A percentile compares a stretch with the other conserved stretches of the same genome.
Evolutionary conservation across 2,329 filamentous ascomycete genomes (phyloP).

Genomic region (Erysiphe neolycopersici): DNA sequence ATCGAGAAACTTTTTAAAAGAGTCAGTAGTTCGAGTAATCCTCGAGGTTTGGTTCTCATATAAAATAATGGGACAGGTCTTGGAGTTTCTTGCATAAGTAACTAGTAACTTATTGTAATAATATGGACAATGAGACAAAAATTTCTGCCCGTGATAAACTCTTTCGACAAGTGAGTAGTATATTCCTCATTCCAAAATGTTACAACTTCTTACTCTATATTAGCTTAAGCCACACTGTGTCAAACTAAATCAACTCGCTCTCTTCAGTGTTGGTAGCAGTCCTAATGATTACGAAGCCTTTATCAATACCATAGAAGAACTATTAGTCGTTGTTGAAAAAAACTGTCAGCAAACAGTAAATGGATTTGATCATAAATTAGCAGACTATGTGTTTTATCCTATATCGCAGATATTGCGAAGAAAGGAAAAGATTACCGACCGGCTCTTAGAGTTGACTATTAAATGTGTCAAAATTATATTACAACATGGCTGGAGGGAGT

Average conservation of each 20-base stretch:
- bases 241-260: constrained; percentile 28
- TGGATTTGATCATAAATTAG: constrained; percentile 50
- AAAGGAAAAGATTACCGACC: constrained; percentile 42
- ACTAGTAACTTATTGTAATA: background rate
- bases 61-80: too few species aligned
- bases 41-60: too few species aligned
- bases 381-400: constrained; percentile 89
- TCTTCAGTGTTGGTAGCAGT: constrained; percentile 20
- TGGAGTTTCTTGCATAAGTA: too few species aligned
- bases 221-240: constrained; percentile 38
- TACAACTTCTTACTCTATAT: constrained; percentile 1
- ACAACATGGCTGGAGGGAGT: constrained; percentile 48
- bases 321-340: constrained; percentile 20
- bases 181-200: background rate
- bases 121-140: constrained; percentile 3
- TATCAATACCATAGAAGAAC: constrained; percentile 18
- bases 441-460: constrained; percentile 48
- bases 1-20: too few species aligned
- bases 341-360: constrained; percentile 19
- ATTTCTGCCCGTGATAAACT: constrained; percentile 12
- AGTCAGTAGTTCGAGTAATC: too few species aligned
- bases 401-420: constrained; percentile 63
- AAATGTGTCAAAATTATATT: constrained; percentile 52
- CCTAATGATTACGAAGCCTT: constrained; percentile 19
- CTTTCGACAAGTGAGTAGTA: constrained; percentile 10